A percentile compares a stretch with the other conserved stretches of the same genome.
These are phyloP conservation scores for Leccinum aurantiacum DNA, from an alignment of 768 basidiomycete genomes.

Conservation along the genomic window DNA sequence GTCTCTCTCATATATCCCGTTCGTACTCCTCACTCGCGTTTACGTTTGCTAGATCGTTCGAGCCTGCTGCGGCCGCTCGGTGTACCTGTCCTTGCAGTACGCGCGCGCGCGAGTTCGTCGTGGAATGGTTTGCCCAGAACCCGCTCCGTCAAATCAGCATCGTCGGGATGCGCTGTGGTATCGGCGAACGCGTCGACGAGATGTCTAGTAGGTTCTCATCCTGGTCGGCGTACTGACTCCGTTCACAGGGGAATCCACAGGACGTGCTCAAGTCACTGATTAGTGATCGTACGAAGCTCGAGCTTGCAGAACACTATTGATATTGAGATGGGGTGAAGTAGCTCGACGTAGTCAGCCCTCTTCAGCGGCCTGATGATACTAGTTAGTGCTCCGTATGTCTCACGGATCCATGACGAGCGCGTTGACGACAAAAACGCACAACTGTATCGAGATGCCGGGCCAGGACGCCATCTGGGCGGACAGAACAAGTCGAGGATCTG, in stretches of 20 bases:
- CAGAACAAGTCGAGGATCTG: no score
- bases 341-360: no score
- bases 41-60: conserved; percentile 55
- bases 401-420: no score
- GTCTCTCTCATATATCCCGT: background rate
- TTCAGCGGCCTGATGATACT: no score
- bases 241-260: conserved; percentile 75
- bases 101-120: conserved; percentile 66
- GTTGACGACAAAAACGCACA: no score
- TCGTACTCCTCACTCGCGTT: conserved; percentile 4
- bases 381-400: no score
- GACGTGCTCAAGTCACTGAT: conserved; percentile 89
- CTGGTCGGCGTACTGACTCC: background rate
- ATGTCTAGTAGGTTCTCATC: conserved; percentile 41
- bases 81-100: conserved; percentile 84
- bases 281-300: conserved; percentile 82
- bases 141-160: no score
- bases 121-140: no score
- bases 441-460: no score
- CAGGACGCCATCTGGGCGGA: no score
- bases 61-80: conserved; percentile 83
- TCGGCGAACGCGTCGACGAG: no score
- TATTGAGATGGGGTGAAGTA: conserved; percentile 84
- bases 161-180: no score
- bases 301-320: conserved; percentile 97